Percentiles rank a stretch among this genome's conserved stretches.
Conservation (phyloP, 2,329 filamentous ascomycete species). For the Chaetomiaceae sp. region DNA sequence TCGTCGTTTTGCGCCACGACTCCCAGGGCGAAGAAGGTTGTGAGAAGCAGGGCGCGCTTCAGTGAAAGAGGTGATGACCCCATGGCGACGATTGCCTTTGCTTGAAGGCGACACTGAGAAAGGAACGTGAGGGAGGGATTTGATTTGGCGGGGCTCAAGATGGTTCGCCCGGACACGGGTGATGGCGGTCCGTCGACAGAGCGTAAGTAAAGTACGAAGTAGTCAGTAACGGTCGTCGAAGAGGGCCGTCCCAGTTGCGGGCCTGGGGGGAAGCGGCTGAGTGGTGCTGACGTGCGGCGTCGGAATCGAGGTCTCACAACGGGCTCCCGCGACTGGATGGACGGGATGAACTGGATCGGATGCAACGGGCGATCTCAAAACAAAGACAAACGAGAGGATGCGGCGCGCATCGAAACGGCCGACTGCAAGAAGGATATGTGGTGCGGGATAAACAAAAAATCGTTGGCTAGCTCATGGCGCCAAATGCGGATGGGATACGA, state of each 20-base stretch:
- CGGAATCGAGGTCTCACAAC: conserved; percentile 9
- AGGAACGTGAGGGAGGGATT: neutral
- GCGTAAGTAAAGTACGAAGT: neutral
- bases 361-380: conserved; percentile 15
- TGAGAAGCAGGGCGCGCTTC: conserved; percentile 34
- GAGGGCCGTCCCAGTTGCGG: neutral
- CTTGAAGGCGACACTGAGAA: neutral
- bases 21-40: conserved; percentile 27
- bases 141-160: neutral
- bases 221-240: neutral
- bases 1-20: conserved; percentile 28
- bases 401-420: conserved; percentile 19
- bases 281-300: conserved; percentile 7
- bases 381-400: conserved; percentile 25
- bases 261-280: conserved; percentile 1
- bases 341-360: neutral
- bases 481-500: neutral
- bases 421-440: conserved; percentile 10
- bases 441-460: too few species aligned
- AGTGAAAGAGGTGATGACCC: conserved; percentile 28
- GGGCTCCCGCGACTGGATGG: conserved; percentile 4
- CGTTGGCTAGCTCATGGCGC: too few species aligned
- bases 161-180: neutral
- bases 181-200: neutral
- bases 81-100: conserved; percentile 26